Evolutionary conservation across 805 yeast species (phyloP), one percentile per base, ranked within the genome.

Genomic region (Saccharomycopsis microspora): DNA sequence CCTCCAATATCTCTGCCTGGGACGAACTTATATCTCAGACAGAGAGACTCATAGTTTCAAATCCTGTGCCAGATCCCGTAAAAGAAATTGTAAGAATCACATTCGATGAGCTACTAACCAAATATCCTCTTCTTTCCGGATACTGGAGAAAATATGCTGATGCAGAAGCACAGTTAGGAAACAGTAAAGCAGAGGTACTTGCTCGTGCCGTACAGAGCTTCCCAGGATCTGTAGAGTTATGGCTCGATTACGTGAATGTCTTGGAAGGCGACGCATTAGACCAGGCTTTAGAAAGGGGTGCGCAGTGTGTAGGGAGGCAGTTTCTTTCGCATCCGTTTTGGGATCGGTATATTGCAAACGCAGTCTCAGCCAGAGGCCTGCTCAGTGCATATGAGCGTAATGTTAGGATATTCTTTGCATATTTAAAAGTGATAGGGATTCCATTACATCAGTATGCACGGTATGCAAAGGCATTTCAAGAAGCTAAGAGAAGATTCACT

Each of bases 371-470:
- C 9, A n/a, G 29, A 32, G 39, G 41, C 39, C 19, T 19, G 19
- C 19, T 19, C 19, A 41, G 28, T 9, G 29, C 29, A 7, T 63
- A 65, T 30, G 62, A 63, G 10, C 58, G 61, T 29, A 65, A 73
- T 33, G 55, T 56, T 30, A 70, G 66, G 36, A 60, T 72, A 3
- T 56, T 68, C 2, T 60, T 62, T 3, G 56, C 77, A 1, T 70
- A 80, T 48, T 56, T 71, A 32, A 64, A 66, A 49, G 63, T 80
- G 42, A 61, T 78, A 38, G 58, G 59, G 39, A 67, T 85, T 3
- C 97, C 97, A 0, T 63, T 90, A 41, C 90, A 90, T 62, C 95
- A 88, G 57, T 89, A 87, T 60, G 82, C 96, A 0, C 78, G 75
- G 54, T 90, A 82, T 60, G 84, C 76, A 57, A 78, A 66, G 59